Evolutionary conservation across 768 basidiomycete genomes (phyloP).

Genomic region (Coprinopsis marcescibilis): DNA sequence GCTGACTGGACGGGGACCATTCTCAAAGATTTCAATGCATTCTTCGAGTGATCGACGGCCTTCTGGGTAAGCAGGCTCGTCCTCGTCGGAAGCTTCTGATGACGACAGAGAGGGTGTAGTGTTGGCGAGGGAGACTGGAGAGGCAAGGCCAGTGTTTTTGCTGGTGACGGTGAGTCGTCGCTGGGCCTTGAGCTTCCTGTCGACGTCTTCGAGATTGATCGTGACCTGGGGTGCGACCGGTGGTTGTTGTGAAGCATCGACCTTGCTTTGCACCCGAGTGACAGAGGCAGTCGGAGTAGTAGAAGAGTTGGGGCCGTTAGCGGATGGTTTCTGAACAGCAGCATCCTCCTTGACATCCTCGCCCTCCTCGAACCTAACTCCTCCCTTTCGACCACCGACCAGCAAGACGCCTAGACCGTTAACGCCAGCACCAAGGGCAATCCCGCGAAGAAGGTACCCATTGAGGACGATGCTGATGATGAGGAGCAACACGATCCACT

Average conservation of each 20-base stretch:
- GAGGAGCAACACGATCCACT: slow-evolving; percentile 90
- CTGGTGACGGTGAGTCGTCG: slow-evolving; percentile 22
- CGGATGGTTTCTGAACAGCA: not conserved
- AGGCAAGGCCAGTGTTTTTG: slow-evolving; percentile 7
- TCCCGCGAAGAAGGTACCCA: slow-evolving; percentile 87
- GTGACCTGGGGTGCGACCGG: slow-evolving; percentile 20
- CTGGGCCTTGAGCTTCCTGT: slow-evolving; percentile 39
- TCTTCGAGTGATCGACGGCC: slow-evolving; percentile 59
- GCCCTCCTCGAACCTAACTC: slow-evolving; percentile 25
- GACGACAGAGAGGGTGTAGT: slow-evolving; percentile 4
- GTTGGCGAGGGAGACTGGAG: slow-evolving; percentile 11
- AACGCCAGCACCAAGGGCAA: slow-evolving; percentile 49
- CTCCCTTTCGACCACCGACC: slow-evolving; percentile 16
- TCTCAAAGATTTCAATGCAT: slow-evolving; percentile 75
- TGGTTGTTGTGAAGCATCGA: not conserved
- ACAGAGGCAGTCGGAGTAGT: slow-evolving; percentile 1
- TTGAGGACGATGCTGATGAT: slow-evolving; percentile 86
- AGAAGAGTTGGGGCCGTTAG: not conserved
- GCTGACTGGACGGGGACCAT: slow-evolving; percentile 58
- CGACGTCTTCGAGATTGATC: slow-evolving; percentile 54
- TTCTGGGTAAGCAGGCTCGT: slow-evolving; percentile 9
- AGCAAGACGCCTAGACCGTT: slow-evolving; percentile 19
- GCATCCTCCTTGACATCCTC: slow-evolving; percentile 14
- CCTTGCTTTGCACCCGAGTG: not conserved
- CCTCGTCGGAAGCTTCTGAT: slow-evolving; percentile 6